Percentiles rank a stretch among this genome's conserved stretches.
These are phyloP conservation scores for Combretum micranthum DNA, from an alignment of 345 rosid genomes.

Conservation along the genomic window DNA sequence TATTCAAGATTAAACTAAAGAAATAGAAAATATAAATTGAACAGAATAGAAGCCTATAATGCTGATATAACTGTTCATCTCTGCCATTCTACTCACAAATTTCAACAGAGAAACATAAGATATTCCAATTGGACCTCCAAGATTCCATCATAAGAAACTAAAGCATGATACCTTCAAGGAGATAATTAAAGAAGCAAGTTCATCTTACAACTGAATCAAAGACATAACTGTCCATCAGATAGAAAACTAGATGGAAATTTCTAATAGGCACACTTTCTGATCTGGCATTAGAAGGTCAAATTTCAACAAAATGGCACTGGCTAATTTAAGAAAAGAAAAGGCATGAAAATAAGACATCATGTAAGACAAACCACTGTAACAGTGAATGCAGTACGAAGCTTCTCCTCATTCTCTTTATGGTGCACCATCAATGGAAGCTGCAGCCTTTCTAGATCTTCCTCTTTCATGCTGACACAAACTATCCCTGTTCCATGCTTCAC, in stretches of 20 bases:
- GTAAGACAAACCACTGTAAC: constrained; percentile 73
- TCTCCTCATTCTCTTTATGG: constrained; percentile 76
- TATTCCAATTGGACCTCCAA: no score
- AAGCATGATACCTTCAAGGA: no score
- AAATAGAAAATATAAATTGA: neutral
- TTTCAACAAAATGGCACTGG: neutral
- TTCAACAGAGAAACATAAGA: no score
- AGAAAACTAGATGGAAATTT: no score
- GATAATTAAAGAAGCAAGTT: no score
- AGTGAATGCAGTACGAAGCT: constrained; percentile 81
- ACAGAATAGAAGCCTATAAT: neutral
- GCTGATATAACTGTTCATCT: neutral
- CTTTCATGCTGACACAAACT: constrained; percentile 84
- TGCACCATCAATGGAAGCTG: constrained; percentile 82
- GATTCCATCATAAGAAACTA: no score
- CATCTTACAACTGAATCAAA: no score
- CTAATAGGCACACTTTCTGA: no score
- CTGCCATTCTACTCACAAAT: no score
- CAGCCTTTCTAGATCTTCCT: constrained; percentile 69
- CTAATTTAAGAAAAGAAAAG: neutral
- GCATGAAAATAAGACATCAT: neutral
- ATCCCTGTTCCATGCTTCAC: constrained; percentile 92
- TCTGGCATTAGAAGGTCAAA: neutral
- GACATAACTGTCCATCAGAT: no score
- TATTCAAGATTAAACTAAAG: neutral